Evolutionary conservation across 257 asterid genomes (phyloP).

Genomic region (Scutellaria galericulata): DNA sequence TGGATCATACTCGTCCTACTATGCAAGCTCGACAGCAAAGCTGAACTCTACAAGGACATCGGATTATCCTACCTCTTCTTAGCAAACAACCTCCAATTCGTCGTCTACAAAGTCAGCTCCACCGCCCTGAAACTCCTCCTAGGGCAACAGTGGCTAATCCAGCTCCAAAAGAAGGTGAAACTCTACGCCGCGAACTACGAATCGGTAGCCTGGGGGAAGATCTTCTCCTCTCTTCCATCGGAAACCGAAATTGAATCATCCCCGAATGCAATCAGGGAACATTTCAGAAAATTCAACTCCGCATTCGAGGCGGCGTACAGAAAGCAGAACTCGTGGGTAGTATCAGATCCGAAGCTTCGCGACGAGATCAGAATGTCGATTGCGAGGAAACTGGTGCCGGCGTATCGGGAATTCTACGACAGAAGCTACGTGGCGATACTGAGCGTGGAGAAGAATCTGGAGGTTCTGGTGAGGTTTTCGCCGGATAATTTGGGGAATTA

Average conservation of each 20-base stretch:
- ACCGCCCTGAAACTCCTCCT: constrained; percentile 53
- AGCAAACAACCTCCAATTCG: constrained; percentile 64
- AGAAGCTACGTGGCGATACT: constrained; percentile 42
- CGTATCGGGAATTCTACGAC: constrained; percentile 59
- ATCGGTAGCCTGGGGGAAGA: constrained; percentile 59
- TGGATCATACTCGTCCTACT: constrained; percentile 73
- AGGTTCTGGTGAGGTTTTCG: constrained; percentile 53
- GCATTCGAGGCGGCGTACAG: constrained; percentile 57
- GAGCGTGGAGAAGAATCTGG: constrained; percentile 49
- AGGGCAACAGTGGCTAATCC: constrained; percentile 61
- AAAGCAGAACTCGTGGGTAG: constrained; percentile 63
- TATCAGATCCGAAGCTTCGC: constrained; percentile 57
- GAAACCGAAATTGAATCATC: constrained; percentile 33
- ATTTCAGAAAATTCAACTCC: constrained; percentile 52
- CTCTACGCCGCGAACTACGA: constrained; percentile 61
- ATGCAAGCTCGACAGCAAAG: constrained; percentile 76
- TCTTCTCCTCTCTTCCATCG: constrained; percentile 52
- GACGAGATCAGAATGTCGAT: constrained; percentile 69
- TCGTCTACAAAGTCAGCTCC: constrained; percentile 47
- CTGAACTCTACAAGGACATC: constrained; percentile 56
- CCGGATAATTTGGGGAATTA: constrained; percentile 69
- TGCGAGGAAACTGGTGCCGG: constrained; percentile 56
- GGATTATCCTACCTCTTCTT: constrained; percentile 70
- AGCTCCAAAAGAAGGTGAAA: constrained; percentile 60
- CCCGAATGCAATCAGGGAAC: constrained; percentile 40